These are phyloP conservation scores for Boletus mariae DNA, from an alignment of 1,284 basidiomycete genomes.

Conservation along the genomic window DNA sequence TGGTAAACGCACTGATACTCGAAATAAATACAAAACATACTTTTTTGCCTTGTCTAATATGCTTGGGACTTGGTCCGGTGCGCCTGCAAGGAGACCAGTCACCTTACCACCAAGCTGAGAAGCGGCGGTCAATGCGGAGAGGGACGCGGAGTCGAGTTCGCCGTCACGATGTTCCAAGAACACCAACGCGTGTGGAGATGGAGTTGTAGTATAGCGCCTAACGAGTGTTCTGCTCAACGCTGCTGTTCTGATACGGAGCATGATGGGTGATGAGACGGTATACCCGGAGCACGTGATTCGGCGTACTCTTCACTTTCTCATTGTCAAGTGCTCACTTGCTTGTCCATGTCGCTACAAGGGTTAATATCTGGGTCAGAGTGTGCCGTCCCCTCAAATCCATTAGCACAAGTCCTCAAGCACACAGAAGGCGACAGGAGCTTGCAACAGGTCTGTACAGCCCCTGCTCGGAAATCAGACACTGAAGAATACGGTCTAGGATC, in stretches of 20 bases:
- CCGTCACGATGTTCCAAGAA: conserved; percentile 88
- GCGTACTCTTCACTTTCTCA: neutral
- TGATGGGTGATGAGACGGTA: conserved; percentile 14
- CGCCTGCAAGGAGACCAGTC: conserved; percentile 84
- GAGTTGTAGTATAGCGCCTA: conserved; percentile 54
- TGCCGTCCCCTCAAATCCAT: conserved; percentile 79
- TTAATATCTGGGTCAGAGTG: conserved; percentile 92
- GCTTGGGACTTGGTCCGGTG: conserved; percentile 63
- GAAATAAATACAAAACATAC: conserved; percentile 47
- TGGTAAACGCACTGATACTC: conserved; percentile 4
- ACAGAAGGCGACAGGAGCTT: conserved; percentile 87
- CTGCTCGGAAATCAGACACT: neutral
- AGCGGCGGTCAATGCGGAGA: conserved; percentile 90
- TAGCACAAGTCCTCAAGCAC: conserved; percentile 90
- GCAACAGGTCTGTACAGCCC: conserved; percentile 59
- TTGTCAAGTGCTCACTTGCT: neutral
- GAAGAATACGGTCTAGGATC: conserved; percentile 48
- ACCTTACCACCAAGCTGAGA: conserved; percentile 82
- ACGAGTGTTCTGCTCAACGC: conserved; percentile 27
- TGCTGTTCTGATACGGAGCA: conserved; percentile 36
- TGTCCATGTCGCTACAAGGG: conserved; percentile 63
- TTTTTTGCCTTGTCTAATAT: conserved; percentile 79
- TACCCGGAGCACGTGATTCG: conserved; percentile 17
- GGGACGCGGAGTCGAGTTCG: conserved; percentile 77
- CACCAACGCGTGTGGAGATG: conserved; percentile 72